Conservation (phyloP, 2,329 filamentous ascomycete genomes). For the Paraconiothyrium sp. region DNA sequence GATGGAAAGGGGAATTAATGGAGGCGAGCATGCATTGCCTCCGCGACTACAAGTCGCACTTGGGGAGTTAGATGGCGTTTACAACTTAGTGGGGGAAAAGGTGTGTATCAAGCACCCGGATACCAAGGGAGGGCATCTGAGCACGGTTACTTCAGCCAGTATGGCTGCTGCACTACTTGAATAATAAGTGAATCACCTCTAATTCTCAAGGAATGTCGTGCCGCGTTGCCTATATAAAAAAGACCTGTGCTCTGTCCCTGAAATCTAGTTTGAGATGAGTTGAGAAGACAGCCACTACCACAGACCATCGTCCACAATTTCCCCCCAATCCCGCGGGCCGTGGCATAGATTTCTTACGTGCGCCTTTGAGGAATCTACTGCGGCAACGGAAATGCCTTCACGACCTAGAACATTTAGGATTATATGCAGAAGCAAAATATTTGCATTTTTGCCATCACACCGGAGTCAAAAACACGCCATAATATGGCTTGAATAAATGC, state of each 20-base stretch:
- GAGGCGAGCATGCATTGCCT: background rate
- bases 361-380: no score
- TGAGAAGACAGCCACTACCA: no score
- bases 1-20: background rate
- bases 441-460: no score
- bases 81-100: no score
- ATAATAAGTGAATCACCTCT: background rate
- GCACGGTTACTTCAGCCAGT: background rate
- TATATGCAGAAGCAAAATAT: no score
- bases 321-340: no score
- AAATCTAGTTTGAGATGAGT: no score
- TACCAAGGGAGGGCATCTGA: constrained; percentile 8
- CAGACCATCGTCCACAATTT: no score
- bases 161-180: background rate
- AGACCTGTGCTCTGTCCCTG: no score
- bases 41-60: background rate
- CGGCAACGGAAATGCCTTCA: no score
- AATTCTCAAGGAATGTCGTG: background rate
- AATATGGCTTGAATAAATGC: background rate
- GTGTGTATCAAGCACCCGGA: background rate
- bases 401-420: no score
- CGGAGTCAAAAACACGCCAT: background rate
- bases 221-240: background rate
- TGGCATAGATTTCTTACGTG: no score
- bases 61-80: background rate